Evolutionary conservation across 2,329 filamentous ascomycete genomes (phyloP), one percentile per base, ranked within the genome.

Genomic region (Aspergillus eucalypticola): DNA sequence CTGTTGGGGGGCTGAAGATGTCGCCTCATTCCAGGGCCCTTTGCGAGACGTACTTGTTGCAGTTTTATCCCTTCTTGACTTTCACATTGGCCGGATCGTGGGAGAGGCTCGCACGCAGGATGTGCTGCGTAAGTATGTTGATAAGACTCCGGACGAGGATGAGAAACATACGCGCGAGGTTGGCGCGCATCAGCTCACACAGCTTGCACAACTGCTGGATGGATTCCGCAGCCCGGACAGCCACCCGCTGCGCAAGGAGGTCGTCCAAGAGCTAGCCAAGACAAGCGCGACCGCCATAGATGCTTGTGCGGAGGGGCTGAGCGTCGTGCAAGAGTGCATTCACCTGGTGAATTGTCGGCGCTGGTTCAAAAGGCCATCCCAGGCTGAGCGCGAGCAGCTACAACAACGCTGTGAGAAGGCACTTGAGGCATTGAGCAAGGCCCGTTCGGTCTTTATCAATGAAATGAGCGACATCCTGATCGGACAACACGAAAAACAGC

Each of bases 1-100:
- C 1, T 69, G 75, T 3, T 83, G 81, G 81, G 76, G 71, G 11
- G 69, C 81, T 0, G 75, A 78, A 5, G 79, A 83, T 21, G 71
- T 83, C 15, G 69, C 71, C 3, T 66, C 65, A 0, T 60, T 83
- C 7, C 71, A 77, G 13, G 70, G 69, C 3, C 74, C 72, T 0
- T 63, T 81, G 1, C 72, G 79, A 0, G 69, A 76, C 10, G 66
- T 74, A 10, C 72, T 78, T 60, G 59, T 76, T 1, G 66, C 72
- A 0, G 71, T 69, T 6, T 19, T 80, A 0, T 75, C 75, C 0
- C 60, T 82, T 3, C 50, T 82, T 8, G 78, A 82, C 19, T 73
- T 81, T 11, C 79, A 82, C 10, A 76, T 80, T 7, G 64, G 68
- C 1, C 72, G 74, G 5, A 42, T 64, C 8, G 46, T 57, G 19